These are phyloP conservation scores for Arctium lappa DNA, from an alignment of 129 eudicot genomes.

Conservation along the genomic window DNA sequence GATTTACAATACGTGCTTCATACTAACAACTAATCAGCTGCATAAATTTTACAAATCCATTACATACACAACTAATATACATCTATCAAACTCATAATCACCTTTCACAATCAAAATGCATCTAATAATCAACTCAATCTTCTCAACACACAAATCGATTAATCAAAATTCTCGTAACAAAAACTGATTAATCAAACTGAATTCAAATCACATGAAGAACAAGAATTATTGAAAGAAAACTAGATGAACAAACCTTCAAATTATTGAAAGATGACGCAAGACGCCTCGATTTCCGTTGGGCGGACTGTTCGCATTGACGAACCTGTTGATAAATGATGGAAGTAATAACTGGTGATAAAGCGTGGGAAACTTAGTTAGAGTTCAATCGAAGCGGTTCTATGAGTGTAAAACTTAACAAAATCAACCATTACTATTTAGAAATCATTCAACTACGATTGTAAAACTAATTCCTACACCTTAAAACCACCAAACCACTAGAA, in stretches of 20 bases:
- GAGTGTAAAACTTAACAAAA: neutral
- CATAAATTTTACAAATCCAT: neutral
- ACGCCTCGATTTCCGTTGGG: neutral
- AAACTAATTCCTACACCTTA: neutral
- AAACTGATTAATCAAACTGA: neutral
- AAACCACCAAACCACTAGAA: neutral
- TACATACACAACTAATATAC: conserved; percentile 1
- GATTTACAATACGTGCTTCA: neutral
- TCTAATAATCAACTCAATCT: neutral
- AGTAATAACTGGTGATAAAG: conserved; percentile 2
- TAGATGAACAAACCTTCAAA: neutral
- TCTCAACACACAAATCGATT: neutral
- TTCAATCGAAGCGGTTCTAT: neutral
- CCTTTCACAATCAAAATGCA: neutral
- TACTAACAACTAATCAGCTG: conserved; percentile 7
- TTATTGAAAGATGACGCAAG: neutral
- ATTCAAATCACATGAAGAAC: neutral
- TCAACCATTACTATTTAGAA: too few species aligned
- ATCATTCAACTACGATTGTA: too few species aligned
- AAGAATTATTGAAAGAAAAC: neutral
- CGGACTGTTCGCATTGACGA: conserved; percentile 10
- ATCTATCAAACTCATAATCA: neutral
- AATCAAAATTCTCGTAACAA: neutral
- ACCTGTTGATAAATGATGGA: neutral
- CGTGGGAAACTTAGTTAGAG: conserved; percentile 24